Percentiles rank a stretch among this genome's conserved stretches.
Conservation (phyloP, 495 filamentous ascomycete genomes). For the Hypoxylon perforatum region DNA sequence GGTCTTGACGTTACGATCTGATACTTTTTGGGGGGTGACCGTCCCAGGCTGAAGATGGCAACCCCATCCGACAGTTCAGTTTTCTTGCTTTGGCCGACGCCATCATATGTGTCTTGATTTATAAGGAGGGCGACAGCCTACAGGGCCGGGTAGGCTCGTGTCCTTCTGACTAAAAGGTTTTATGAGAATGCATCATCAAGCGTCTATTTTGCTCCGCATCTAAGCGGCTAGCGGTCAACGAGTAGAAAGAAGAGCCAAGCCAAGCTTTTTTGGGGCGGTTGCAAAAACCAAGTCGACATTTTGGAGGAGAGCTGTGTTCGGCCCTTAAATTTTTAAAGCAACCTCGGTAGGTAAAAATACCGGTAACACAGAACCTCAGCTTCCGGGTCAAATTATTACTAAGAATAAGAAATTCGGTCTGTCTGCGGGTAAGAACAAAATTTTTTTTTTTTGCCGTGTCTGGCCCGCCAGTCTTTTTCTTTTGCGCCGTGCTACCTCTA, state of each 20-base stretch:
- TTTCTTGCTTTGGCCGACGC: slow-evolving; percentile 24
- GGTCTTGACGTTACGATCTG: slow-evolving; percentile 24
- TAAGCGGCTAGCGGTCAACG: slow-evolving; percentile 18
- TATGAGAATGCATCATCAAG: slow-evolving; percentile 4
- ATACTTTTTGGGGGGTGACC: slow-evolving; percentile 22
- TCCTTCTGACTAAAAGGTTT: slow-evolving; percentile 18
- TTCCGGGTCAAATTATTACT: neutral
- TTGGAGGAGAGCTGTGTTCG: slow-evolving; percentile 22
- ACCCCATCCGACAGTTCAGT: slow-evolving; percentile 34
- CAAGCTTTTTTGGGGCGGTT: slow-evolving; percentile 7
- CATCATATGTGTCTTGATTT: slow-evolving; percentile 11
- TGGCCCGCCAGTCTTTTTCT: too few relatives aligned
- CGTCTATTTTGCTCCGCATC: slow-evolving; percentile 10
- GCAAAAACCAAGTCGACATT: slow-evolving; percentile 19
- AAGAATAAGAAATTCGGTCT: neutral
- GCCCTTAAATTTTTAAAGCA: slow-evolving; percentile 5
- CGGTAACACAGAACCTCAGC: slow-evolving; percentile 1
- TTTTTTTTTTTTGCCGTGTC: too few relatives aligned
- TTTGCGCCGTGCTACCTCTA: neutral
- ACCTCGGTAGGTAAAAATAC: slow-evolving; percentile 2
- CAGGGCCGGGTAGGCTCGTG: slow-evolving; percentile 16
- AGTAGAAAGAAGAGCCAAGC: slow-evolving; percentile 7
- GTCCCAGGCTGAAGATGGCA: slow-evolving; percentile 33
- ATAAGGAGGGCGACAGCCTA: slow-evolving; percentile 11
- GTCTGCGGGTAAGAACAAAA: neutral